phyloP scores from a whole-genome alignment of 2,329 filamentous ascomycete genomes.

The Exophiala phaeomuriformis region DNA sequence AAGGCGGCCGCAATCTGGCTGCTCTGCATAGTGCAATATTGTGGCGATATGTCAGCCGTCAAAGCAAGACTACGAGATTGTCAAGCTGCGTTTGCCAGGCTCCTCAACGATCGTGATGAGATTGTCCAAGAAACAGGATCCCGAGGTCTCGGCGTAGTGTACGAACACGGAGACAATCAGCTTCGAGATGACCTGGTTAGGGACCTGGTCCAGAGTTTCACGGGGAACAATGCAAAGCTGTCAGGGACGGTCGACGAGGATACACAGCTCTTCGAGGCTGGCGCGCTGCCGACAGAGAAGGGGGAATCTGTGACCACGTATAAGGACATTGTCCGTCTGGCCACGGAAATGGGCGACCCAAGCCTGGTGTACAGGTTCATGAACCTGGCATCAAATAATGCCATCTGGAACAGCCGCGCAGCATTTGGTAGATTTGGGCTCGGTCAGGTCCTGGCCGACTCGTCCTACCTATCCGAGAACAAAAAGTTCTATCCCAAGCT shows the following conservation, averaged over 20 bases:
- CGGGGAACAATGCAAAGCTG: slow-evolving; percentile 62
- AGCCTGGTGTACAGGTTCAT: slow-evolving; percentile 98
- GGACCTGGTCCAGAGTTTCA: slow-evolving; percentile 84
- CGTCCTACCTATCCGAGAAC: slow-evolving; percentile 67
- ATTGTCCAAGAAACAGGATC: slow-evolving; percentile 94
- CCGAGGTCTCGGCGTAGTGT: slow-evolving; percentile 81
- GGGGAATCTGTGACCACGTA: slow-evolving; percentile 88
- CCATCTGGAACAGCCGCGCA: slow-evolving; percentile 93
- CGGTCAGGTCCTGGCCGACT: slow-evolving; percentile 84
- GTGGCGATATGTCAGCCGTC: slow-evolving; percentile 63
- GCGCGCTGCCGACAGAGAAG: slow-evolving; percentile 81
- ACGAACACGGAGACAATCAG: slow-evolving; percentile 77
- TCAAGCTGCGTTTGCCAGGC: slow-evolving; percentile 78
- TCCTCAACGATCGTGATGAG: slow-evolving; percentile 82
- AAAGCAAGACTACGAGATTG: slow-evolving; percentile 68
- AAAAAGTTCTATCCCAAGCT: slow-evolving; percentile 93
- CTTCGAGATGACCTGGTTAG: slow-evolving; percentile 77
- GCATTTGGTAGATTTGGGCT: slow-evolving; percentile 92
- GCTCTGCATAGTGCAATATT: slow-evolving; percentile 83
- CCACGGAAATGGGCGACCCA: slow-evolving; percentile 93
- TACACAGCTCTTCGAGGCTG: slow-evolving; percentile 88
- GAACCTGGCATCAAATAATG: slow-evolving; percentile 90
- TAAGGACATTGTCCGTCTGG: slow-evolving; percentile 90
- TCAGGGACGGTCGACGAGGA: slow-evolving; percentile 75
- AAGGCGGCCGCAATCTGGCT: slow-evolving; percentile 96